phyloP scores from a whole-genome alignment of 345 rosid species.

The Pistacia vera region DNA sequence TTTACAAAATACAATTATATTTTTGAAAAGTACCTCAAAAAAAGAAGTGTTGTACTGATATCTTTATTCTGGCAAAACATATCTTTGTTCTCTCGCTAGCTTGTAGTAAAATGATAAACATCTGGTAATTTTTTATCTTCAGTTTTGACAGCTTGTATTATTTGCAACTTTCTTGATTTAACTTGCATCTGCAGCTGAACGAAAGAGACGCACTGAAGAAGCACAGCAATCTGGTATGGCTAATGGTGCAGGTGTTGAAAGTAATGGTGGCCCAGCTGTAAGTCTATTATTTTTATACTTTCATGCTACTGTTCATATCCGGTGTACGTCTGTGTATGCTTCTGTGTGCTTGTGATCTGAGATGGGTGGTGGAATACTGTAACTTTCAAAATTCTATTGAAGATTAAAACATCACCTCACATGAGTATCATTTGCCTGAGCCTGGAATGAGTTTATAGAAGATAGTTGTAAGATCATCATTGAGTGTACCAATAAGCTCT shows the following conservation, averaged over 20 bases:
- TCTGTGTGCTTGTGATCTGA: not conserved
- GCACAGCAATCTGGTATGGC: slow-evolving; percentile 53
- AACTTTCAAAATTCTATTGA: not conserved
- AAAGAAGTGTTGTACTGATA: not conserved
- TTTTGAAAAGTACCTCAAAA: not conserved
- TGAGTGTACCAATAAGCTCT: not conserved
- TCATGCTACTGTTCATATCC: too few species aligned
- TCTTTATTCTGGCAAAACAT: not conserved
- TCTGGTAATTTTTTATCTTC: not conserved
- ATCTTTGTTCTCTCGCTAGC: not conserved
- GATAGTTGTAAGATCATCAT: not conserved
- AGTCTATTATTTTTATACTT: slow-evolving; percentile 21
- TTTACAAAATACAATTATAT: not conserved
- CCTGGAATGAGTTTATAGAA: not conserved
- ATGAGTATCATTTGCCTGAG: not conserved
- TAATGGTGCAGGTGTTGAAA: slow-evolving; percentile 57
- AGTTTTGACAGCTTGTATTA: not conserved
- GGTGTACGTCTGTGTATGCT: too few species aligned
- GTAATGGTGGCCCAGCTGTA: slow-evolving; percentile 60
- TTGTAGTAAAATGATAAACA: not conserved
- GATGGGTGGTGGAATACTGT: not conserved
- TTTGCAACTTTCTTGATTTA: slow-evolving; percentile 8
- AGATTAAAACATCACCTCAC: not conserved
- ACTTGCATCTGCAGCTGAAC: slow-evolving; percentile 60
- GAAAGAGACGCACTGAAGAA: slow-evolving; percentile 78